phyloP scores from a whole-genome alignment of 179 eudicot genomes.

The Silene noctiflora region DNA sequence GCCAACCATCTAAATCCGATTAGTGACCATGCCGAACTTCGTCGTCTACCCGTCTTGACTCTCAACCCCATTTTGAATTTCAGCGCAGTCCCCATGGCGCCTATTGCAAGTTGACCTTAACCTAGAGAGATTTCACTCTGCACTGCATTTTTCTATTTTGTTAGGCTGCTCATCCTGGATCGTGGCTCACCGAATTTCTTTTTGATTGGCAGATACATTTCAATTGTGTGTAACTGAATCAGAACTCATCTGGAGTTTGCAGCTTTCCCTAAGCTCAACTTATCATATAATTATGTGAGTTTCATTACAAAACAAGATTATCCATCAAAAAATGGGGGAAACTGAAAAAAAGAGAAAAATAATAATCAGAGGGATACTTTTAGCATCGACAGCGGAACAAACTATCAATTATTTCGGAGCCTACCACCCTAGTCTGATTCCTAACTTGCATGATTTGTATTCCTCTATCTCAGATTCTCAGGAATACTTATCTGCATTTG shows the following conservation, averaged over 20 bases:
- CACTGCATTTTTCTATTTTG: too few relatives aligned
- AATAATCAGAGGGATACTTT: background rate
- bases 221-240: background rate
- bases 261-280: slow-evolving; percentile 6
- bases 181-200: background rate
- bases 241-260: background rate
- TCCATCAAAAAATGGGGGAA: background rate
- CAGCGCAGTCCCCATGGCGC: too few relatives aligned
- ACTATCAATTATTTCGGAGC: slow-evolving; percentile 16
- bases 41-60: too few relatives aligned
- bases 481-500: slow-evolving; percentile 12
- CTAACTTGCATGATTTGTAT: slow-evolving; percentile 17
- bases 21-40: too few relatives aligned
- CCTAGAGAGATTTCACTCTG: too few relatives aligned
- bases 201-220: slow-evolving; percentile 17
- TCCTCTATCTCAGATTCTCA: background rate
- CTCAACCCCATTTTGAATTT: too few relatives aligned
- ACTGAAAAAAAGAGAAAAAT: background rate
- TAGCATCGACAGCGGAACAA: slow-evolving; percentile 6
- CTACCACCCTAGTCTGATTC: slow-evolving; percentile 22
- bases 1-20: too few relatives aligned
- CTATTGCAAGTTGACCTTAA: too few relatives aligned
- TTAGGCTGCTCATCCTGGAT: background rate
- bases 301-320: slow-evolving; percentile 12
- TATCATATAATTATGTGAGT: background rate